Percentiles rank a stretch among this genome's conserved stretches.
These are phyloP conservation scores for Arachnomyces sp. DNA, from an alignment of 2,329 filamentous ascomycete genomes.

Conservation along the genomic window DNA sequence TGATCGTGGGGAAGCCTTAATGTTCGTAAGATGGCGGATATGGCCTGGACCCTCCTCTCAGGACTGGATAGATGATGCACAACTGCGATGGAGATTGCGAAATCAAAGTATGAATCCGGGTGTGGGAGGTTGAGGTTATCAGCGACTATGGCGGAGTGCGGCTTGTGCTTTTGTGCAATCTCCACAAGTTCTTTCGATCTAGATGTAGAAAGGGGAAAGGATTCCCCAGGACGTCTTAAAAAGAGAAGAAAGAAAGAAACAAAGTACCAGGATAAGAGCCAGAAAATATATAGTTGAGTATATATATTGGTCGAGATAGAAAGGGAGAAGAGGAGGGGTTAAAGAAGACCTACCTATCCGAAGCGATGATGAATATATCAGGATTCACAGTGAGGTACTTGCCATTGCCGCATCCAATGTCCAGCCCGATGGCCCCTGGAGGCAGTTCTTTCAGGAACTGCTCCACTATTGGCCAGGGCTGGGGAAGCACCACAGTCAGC, in stretches of 20 bases:
- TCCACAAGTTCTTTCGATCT: constrained; percentile 53
- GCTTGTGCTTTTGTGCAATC: constrained; percentile 51
- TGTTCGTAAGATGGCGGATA: constrained; percentile 62
- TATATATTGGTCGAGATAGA: constrained; percentile 2
- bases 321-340: no score
- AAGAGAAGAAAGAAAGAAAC: constrained; percentile 14
- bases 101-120: constrained; percentile 60
- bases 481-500: constrained; percentile 15
- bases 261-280: constrained; percentile 31
- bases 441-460: constrained; percentile 61
- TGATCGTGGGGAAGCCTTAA: constrained; percentile 36
- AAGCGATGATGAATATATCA: constrained; percentile 70
- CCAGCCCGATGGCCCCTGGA: constrained; percentile 71
- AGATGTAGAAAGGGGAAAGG: constrained; percentile 7
- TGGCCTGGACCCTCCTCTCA: constrained; percentile 62
- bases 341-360: constrained; percentile 61
- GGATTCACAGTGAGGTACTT: constrained; percentile 83
- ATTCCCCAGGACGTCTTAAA: constrained; percentile 10
- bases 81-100: constrained; percentile 89
- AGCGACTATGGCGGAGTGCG: constrained; percentile 66
- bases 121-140: constrained; percentile 82
- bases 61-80: constrained; percentile 85
- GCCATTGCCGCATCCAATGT: constrained; percentile 93
- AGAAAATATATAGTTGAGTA: constrained; percentile 5
- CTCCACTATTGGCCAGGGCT: constrained; percentile 89